A percentile compares a stretch with the other conserved stretches of the same genome.
Conservation (phyloP, 257 asterid genomes). For the Ehretia macrophylla region DNA sequence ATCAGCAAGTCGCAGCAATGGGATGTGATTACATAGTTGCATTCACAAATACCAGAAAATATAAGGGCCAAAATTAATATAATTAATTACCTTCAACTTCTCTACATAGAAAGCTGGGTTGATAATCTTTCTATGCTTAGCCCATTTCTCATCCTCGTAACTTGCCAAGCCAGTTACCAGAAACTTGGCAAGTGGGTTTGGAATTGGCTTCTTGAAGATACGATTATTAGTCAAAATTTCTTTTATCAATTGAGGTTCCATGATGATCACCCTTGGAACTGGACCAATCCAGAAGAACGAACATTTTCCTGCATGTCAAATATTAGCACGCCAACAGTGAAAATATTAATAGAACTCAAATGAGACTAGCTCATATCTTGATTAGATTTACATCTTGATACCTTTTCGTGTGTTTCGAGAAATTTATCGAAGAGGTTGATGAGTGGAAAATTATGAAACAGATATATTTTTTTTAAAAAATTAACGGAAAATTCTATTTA, state of each 20-base stretch:
- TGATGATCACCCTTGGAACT: constrained; percentile 32
- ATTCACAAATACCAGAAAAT: neutral
- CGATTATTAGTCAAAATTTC: constrained; percentile 33
- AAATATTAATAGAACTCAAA: too few species aligned
- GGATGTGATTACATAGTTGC: neutral
- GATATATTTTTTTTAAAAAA: too few species aligned
- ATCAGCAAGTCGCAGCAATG: too few species aligned
- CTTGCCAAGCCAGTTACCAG: constrained; percentile 41
- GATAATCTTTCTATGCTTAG: constrained; percentile 53
- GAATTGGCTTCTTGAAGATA: constrained; percentile 45
- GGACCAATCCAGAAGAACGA: constrained; percentile 57
- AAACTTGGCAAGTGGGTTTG: constrained; percentile 42
- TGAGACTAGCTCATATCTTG: too few species aligned
- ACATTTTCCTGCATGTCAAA: constrained; percentile 32
- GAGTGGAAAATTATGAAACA: too few species aligned
- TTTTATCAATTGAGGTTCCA: constrained; percentile 42
- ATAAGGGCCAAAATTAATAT: neutral
- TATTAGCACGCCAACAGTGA: too few species aligned
- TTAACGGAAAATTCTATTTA: too few species aligned
- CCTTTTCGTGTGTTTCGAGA: too few species aligned
- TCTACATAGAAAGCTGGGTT: constrained; percentile 50
- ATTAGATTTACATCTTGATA: too few species aligned
- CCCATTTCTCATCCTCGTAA: constrained; percentile 57
- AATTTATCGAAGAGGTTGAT: too few species aligned
- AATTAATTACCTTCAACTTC: constrained; percentile 45